Percentiles rank a stretch among this genome's conserved stretches.
Conservation (phyloP, 176 grass and related monocot genomes). For the Hyparrhenia diplandra region DNA sequence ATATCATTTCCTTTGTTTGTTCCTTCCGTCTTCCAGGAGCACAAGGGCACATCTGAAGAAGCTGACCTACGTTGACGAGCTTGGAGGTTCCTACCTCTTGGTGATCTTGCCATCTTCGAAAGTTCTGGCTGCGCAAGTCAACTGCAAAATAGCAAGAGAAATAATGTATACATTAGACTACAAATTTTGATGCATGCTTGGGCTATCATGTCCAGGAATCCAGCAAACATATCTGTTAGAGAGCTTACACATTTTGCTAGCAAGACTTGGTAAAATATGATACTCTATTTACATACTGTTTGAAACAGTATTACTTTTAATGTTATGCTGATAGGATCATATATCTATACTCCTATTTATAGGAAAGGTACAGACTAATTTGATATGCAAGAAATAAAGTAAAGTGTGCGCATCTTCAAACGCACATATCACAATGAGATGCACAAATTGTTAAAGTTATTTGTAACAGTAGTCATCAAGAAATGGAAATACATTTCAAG, state of each 20-base stretch:
- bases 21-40: conserved; percentile 29
- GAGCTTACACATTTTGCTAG: conserved; percentile 5
- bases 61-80: conserved; percentile 37
- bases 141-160: conserved; percentile 9
- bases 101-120: conserved; percentile 54
- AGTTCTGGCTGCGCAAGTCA: conserved; percentile 7
- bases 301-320: not conserved
- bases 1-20: conserved; percentile 33
- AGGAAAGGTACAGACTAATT: not conserved
- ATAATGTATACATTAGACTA: not conserved
- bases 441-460: not conserved
- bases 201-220: not conserved
- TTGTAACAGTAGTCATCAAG: not conserved
- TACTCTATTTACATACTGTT: not conserved
- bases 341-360: conserved; percentile 6
- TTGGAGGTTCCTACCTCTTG: conserved; percentile 31
- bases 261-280: not conserved
- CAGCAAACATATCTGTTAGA: not conserved
- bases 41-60: conserved; percentile 36
- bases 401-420: not conserved
- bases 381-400: conserved; percentile 1
- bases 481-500: not conserved
- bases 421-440: not conserved
- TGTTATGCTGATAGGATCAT: not conserved
- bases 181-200: not conserved